Percentiles rank a stretch among this genome's conserved stretches.
Evolutionary conservation across 768 basidiomycete species (phyloP).

Genomic region (Lyophyllum semitale): DNA sequence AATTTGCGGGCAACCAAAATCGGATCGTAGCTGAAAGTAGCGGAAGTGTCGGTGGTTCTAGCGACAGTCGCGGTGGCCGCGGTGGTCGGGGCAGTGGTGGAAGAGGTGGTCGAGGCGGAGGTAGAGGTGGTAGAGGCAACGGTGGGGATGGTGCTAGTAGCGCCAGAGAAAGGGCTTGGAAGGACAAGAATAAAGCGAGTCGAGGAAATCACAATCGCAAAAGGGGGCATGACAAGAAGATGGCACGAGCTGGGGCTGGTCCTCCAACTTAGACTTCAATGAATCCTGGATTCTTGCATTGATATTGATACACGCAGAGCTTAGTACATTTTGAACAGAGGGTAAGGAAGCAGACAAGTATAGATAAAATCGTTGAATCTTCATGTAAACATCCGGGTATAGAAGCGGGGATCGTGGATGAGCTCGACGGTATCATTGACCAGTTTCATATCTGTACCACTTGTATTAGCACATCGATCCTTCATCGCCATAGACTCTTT

Average conservation of each 20-base stretch:
- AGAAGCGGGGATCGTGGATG: constrained; percentile 60
- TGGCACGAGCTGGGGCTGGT: constrained; percentile 64
- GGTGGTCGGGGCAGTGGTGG: constrained; percentile 42
- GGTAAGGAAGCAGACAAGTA: not conserved
- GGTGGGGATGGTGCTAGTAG: constrained; percentile 38
- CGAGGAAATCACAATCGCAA: constrained; percentile 75
- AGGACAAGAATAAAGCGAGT: constrained; percentile 77
- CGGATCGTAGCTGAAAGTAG: constrained; percentile 3
- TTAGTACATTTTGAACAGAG: not conserved
- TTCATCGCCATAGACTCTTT: not conserved
- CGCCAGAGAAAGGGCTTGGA: constrained; percentile 65
- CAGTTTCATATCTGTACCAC: constrained; percentile 51
- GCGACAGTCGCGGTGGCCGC: constrained; percentile 40
- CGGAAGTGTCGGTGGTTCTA: not conserved
- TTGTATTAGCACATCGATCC: constrained; percentile 4
- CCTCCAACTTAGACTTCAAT: constrained; percentile 7
- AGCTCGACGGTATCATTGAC: constrained; percentile 64
- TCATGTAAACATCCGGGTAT: constrained; percentile 44
- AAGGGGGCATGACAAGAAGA: constrained; percentile 88
- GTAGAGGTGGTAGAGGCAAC: constrained; percentile 35
- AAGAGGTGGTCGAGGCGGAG: constrained; percentile 36
- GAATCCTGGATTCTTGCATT: not conserved
- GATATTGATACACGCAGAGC: not conserved
- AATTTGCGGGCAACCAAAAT: constrained; percentile 66
- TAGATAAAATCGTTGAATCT: not conserved